phyloP scores from a whole-genome alignment of 768 basidiomycete species.

The Sistotremastrum niveocremeum region DNA sequence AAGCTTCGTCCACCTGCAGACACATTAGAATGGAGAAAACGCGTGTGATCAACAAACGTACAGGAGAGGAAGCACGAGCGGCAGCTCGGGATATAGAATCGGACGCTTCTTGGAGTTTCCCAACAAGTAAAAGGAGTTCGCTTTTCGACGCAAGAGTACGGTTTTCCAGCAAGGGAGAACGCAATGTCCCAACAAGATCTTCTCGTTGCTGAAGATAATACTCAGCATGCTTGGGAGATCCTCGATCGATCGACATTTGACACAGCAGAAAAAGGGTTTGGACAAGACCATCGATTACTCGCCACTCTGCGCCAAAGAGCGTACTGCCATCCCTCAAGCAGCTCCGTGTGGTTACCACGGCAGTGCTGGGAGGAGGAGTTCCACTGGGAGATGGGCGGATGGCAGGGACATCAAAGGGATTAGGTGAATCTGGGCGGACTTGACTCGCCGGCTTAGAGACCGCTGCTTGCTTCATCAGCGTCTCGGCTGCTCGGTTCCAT shows the following conservation, averaged over 20 bases:
- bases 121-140: slow-evolving; percentile 57
- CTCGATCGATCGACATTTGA: slow-evolving; percentile 52
- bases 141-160: slow-evolving; percentile 54
- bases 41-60: slow-evolving; percentile 18
- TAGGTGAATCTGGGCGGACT: too few species aligned
- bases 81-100: slow-evolving; percentile 14
- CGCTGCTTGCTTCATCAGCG: slow-evolving; percentile 31
- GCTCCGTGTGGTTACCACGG: too few species aligned
- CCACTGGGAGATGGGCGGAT: too few species aligned
- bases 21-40: too few species aligned
- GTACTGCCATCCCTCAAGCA: too few species aligned
- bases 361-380: too few species aligned
- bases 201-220: slow-evolving; percentile 71
- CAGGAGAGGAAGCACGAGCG: slow-evolving; percentile 20
- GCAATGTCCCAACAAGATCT: slow-evolving; percentile 57
- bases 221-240: slow-evolving; percentile 74
- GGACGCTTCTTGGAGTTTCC: slow-evolving; percentile 42
- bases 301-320: slow-evolving; percentile 37
- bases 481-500: slow-evolving; percentile 70
- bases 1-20: too few species aligned
- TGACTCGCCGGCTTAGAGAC: too few species aligned
- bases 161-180: slow-evolving; percentile 48
- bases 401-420: too few species aligned
- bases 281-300: slow-evolving; percentile 59
- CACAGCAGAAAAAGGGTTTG: slow-evolving; percentile 50